phyloP scores from a whole-genome alignment of 352 stramenopile species.

The Aphanomyces astaci region DNA sequence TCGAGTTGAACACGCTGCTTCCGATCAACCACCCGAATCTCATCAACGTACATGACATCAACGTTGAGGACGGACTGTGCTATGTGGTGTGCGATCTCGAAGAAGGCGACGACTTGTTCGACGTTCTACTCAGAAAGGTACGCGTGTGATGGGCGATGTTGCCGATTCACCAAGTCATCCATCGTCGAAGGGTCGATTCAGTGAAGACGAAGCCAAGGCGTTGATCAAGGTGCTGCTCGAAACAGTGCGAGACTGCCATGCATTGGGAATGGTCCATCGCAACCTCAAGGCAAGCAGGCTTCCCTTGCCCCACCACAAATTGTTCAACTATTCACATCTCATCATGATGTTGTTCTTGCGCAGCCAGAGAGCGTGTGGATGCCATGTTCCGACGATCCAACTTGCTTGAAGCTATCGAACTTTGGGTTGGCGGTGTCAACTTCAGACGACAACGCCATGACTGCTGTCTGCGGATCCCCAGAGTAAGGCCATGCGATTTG shows the following conservation, averaged over 20 bases:
- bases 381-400: not conserved
- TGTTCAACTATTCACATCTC: not conserved
- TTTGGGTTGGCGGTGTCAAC: not conserved
- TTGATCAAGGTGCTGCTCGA: constrained; percentile 68
- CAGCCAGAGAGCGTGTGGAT: not conserved
- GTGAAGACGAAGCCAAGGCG: constrained; percentile 59
- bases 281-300: not conserved
- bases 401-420: not conserved
- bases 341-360: not conserved
- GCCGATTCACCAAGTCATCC: not conserved
- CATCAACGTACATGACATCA: constrained; percentile 85
- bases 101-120: constrained; percentile 69
- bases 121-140: constrained; percentile 78
- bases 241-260: constrained; percentile 78
- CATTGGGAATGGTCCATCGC: constrained; percentile 42
- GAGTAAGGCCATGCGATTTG: too few species aligned
- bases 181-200: constrained; percentile 25
- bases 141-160: constrained; percentile 36
- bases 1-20: constrained; percentile 40
- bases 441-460: not conserved
- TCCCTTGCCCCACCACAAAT: not conserved
- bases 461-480: not conserved
- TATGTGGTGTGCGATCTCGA: constrained; percentile 97
- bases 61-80: constrained; percentile 85
- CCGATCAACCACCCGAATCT: constrained; percentile 84